Evolutionary conservation across 1,139 yeast genomes (phyloP).

Genomic region (Lodderomyces parapsilosis): DNA sequence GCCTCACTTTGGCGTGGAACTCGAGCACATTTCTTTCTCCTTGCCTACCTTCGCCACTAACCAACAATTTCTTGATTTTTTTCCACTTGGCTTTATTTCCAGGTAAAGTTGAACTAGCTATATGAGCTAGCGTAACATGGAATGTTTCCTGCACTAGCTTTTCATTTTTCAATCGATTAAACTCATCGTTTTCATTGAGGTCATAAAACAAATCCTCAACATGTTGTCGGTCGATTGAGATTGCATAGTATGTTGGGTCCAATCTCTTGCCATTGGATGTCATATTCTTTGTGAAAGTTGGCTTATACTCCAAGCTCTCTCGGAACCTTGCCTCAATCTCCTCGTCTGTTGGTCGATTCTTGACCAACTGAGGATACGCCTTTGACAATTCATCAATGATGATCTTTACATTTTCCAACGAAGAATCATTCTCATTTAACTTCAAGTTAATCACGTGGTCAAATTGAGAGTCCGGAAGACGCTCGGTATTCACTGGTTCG

Average conservation of each 20-base stretch:
- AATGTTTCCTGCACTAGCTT: constrained; percentile 55
- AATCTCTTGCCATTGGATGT: constrained; percentile 13
- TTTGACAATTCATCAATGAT: constrained; percentile 40
- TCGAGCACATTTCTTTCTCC: constrained; percentile 14
- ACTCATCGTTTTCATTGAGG: constrained; percentile 23
- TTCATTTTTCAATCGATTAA: constrained; percentile 24
- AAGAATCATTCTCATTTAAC: constrained; percentile 41
- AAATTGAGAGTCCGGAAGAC: constrained; percentile 65
- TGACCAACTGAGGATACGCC: constrained; percentile 48
- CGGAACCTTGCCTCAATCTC: constrained; percentile 43
- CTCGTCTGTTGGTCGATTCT: constrained; percentile 37
- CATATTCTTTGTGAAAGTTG: constrained; percentile 43
- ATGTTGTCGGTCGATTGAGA: constrained; percentile 17
- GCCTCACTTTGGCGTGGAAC: constrained; percentile 35
- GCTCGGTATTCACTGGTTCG: constrained; percentile 50
- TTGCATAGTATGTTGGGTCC: constrained; percentile 29
- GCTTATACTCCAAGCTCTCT: constrained; percentile 52
- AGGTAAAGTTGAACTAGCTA: constrained; percentile 22
- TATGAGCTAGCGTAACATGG: constrained; percentile 80
- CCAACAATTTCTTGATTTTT: constrained; percentile 16
- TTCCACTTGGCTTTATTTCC: constrained; percentile 27
- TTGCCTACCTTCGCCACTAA: constrained; percentile 10
- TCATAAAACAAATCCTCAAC: constrained; percentile 12
- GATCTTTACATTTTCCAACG: constrained; percentile 49
- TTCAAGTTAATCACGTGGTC: constrained; percentile 61